Evolutionary conservation across 2,329 filamentous ascomycete genomes (phyloP).

Genomic region (Chalara sp.): DNA sequence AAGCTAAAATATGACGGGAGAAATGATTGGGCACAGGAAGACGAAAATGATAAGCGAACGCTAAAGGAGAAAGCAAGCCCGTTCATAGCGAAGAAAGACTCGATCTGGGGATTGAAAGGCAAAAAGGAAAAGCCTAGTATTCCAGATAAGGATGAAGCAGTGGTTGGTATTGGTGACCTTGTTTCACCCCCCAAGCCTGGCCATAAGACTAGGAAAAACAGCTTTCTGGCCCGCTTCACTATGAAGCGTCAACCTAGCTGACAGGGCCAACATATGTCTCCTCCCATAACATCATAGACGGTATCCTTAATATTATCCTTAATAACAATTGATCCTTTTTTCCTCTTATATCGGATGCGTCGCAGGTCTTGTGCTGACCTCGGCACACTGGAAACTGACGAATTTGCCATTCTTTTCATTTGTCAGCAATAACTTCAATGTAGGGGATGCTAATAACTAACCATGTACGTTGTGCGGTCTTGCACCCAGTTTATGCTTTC

Average conservation of each 20-base stretch:
- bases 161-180: constrained; percentile 11
- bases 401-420: too few relatives aligned
- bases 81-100: constrained; percentile 38
- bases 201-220: constrained; percentile 10
- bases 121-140: constrained; percentile 26
- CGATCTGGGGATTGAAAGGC: constrained; percentile 41
- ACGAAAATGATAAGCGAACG: constrained; percentile 13
- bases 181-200: constrained; percentile 8
- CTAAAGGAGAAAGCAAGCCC: constrained; percentile 16
- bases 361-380: too few relatives aligned
- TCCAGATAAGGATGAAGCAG: constrained; percentile 15
- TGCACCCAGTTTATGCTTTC: too few relatives aligned
- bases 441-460: too few relatives aligned
- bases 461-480: too few relatives aligned
- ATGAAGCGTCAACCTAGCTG: constrained; percentile 19
- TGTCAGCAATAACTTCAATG: too few relatives aligned
- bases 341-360: too few relatives aligned
- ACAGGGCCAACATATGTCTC: neutral
- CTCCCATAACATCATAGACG: too few relatives aligned
- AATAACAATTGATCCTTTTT: too few relatives aligned
- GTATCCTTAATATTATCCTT: too few relatives aligned
- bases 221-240: constrained; percentile 21
- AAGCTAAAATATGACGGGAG: constrained; percentile 14
- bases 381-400: too few relatives aligned
- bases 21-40: constrained; percentile 51